Conservation (phyloP, 2,329 filamentous ascomycete genomes). For the Verticillium nonalfalfae region DNA sequence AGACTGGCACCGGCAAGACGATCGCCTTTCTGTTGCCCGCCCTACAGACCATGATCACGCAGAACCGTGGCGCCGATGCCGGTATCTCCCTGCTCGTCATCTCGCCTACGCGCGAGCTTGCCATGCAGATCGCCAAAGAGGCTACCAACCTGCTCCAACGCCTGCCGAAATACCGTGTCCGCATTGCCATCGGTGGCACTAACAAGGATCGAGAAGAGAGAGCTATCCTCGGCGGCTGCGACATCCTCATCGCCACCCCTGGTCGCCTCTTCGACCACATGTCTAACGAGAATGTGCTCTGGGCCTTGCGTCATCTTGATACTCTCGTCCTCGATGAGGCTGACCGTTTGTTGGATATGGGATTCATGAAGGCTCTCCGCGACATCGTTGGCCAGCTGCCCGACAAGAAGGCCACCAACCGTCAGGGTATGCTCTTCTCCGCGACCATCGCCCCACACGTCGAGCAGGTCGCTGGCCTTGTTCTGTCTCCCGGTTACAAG, state of each 20-base stretch:
- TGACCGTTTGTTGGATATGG: constrained; percentile 74
- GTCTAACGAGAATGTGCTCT: constrained; percentile 62
- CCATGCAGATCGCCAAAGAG: constrained; percentile 65
- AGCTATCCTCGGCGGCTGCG: constrained; percentile 64
- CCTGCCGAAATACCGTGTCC: constrained; percentile 68
- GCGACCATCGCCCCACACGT: constrained; percentile 79
- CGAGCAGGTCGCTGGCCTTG: constrained; percentile 63
- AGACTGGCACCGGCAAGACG: constrained; percentile 84
- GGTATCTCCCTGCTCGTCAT: constrained; percentile 58
- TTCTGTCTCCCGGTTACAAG: constrained; percentile 66
- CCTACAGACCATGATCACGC: constrained; percentile 65
- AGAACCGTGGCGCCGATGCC: constrained; percentile 18
- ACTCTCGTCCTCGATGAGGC: constrained; percentile 81
- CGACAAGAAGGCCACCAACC: constrained; percentile 47
- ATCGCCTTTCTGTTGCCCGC: constrained; percentile 78
- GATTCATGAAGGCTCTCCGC: constrained; percentile 73
- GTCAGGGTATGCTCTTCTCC: constrained; percentile 76
- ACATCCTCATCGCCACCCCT: constrained; percentile 76
- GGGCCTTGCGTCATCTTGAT: constrained; percentile 62
- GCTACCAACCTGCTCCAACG: constrained; percentile 64
- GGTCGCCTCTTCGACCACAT: constrained; percentile 75
- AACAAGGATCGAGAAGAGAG: constrained; percentile 70
- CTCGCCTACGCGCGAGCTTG: constrained; percentile 65
- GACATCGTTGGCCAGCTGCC: constrained; percentile 71
- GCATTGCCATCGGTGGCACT: constrained; percentile 71